Evolutionary conservation across 2,329 filamentous ascomycete species (phyloP), one percentile per base, ranked within the genome.

Genomic region (Fusarium pseudonygamai): DNA sequence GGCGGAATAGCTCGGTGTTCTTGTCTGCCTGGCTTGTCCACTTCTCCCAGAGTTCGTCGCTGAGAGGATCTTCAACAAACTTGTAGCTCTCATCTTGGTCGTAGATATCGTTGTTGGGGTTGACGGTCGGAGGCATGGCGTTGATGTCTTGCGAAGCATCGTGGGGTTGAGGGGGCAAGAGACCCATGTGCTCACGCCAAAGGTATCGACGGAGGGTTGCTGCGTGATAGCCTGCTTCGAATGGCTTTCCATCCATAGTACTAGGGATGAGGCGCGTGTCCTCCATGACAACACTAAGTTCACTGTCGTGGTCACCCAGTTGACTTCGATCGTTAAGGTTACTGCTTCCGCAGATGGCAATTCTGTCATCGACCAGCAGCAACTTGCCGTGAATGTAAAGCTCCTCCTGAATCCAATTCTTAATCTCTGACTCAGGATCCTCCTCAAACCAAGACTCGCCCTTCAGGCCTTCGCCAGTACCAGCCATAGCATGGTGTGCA

Each of bases 371-470:
- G 3, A 92, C 93, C 75, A 98, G 96, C 74, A 96, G 88, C 40
- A 98, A 87, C 84, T 98, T 99, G 34, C 91, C 93, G 81, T 99
- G 96, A 53, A 98, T 92, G 80, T 99, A 99, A 5, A 98, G 88
- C 82, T 99, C 96, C 80, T 99, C 96, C 80, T 97, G 96, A 67
- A 98, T 92, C 86, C 96, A 97, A 79, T 97, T 94, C 60, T 92
- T 88, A 64, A 95, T 92, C 81, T 98, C 96, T 3, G 89, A 89
- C 75, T 96, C 89, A 0, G 90, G 84, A 7, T 92, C 84, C 1
- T 87, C 85, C 22, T 93, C 92, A 22, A 95, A 92, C 93, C 94
- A 98, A 2, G 84, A 78, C 81, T 97, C 93, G 15, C 93, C 91
- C 7, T 77, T 90, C 82, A 87, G 87, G 84, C 80, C 89, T 81